phyloP scores from a whole-genome alignment of 139 green algal genomes.

The Closterium sp. region DNA sequence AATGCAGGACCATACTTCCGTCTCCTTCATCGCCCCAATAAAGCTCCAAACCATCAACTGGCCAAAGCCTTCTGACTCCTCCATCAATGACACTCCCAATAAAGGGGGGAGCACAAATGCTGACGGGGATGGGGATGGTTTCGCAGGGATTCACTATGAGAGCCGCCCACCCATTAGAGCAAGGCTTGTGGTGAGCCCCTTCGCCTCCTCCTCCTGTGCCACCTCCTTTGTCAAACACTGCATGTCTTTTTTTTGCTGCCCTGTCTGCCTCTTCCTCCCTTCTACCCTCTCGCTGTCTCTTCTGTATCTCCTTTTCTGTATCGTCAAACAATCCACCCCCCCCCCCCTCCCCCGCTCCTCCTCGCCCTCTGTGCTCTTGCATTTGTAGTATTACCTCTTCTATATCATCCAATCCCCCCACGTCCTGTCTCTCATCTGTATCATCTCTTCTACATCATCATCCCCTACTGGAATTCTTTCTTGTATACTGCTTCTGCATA shows the following conservation, averaged over 20 bases:
- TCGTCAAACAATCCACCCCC: not conserved
- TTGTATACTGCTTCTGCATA: not conserved
- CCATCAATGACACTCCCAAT: not conserved
- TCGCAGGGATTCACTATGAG: not conserved
- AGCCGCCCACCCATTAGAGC: not conserved
- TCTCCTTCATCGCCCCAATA: not conserved
- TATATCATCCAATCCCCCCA: not conserved
- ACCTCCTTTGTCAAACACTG: not conserved
- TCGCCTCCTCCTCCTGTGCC: not conserved
- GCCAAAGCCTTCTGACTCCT: not conserved
- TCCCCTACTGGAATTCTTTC: not conserved
- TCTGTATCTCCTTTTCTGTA: not conserved
- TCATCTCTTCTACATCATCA: not conserved
- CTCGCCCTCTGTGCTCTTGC: not conserved
- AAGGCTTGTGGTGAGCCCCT: not conserved
- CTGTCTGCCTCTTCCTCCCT: not conserved
- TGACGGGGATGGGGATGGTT: not conserved
- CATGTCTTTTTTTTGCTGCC: not conserved
- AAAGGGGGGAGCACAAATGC: not conserved
- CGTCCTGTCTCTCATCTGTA: not conserved
- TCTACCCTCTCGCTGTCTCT: not conserved
- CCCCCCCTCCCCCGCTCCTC: not conserved
- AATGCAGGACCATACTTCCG: not conserved
- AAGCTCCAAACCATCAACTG: constrained; percentile 5
- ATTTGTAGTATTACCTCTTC: not conserved